These are phyloP conservation scores for Bryoglossum gracile DNA, from an alignment of 495 filamentous ascomycete species.

Conservation along the genomic window DNA sequence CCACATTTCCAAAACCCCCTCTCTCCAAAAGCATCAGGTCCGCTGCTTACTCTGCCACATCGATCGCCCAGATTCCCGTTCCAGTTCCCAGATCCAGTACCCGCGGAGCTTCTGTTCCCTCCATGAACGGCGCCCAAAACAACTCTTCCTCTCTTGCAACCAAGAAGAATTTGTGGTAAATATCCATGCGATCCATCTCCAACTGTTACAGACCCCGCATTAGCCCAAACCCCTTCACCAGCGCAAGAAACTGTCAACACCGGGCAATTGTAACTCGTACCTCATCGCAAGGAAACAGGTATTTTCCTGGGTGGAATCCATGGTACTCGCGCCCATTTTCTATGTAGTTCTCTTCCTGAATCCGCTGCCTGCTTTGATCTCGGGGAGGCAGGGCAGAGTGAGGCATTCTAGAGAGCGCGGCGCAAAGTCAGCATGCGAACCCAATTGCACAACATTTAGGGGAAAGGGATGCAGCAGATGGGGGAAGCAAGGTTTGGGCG, in stretches of 20 bases:
- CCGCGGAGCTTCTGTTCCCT: slow-evolving; percentile 34
- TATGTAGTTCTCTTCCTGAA: slow-evolving; percentile 8
- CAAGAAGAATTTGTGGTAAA: slow-evolving; percentile 67
- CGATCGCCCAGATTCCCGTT: slow-evolving; percentile 87
- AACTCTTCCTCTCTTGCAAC: slow-evolving; percentile 56
- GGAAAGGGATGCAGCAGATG: not conserved
- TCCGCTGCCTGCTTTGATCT: not conserved
- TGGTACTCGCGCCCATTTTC: slow-evolving; percentile 25
- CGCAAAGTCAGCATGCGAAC: slow-evolving; percentile 11
- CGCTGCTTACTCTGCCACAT: slow-evolving; percentile 66
- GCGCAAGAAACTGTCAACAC: not conserved
- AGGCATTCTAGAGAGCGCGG: slow-evolving; percentile 13
- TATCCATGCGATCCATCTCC: slow-evolving; percentile 71
- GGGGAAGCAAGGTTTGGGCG: not conserved
- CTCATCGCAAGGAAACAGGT: slow-evolving; percentile 26
- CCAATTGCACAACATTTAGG: too few relatives aligned
- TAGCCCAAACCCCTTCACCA: slow-evolving; percentile 2
- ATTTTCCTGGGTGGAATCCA: slow-evolving; percentile 20
- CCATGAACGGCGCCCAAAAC: slow-evolving; percentile 48
- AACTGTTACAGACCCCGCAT: slow-evolving; percentile 28
- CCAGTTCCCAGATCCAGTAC: slow-evolving; percentile 83
- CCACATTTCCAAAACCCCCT: not conserved
- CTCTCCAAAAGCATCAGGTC: not conserved
- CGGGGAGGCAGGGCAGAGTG: slow-evolving; percentile 9
- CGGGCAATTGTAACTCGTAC: slow-evolving; percentile 13